These are phyloP conservation scores for Ogataea glucozyma DNA, from an alignment of 805 yeast genomes.

Conservation along the genomic window DNA sequence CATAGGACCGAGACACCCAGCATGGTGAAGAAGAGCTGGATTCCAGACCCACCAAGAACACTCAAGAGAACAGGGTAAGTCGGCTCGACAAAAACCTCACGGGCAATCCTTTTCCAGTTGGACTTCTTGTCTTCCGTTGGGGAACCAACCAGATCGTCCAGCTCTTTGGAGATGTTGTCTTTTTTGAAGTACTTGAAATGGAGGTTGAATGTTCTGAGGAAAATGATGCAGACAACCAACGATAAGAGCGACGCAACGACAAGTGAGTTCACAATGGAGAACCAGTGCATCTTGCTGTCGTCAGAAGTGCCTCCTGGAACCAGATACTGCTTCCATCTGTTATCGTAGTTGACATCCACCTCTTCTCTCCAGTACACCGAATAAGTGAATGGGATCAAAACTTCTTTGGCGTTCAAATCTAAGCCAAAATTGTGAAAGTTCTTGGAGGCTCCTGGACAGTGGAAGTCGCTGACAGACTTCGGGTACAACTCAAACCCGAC, in stretches of 20 bases:
- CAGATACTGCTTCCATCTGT: constrained; percentile 70
- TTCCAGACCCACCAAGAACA: constrained; percentile 68
- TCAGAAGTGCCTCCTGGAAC: constrained; percentile 45
- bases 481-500: constrained; percentile 93
- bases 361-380: constrained; percentile 91
- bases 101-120: constrained; percentile 56
- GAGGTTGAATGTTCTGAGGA: constrained; percentile 54
- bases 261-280: constrained; percentile 70
- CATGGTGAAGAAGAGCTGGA: constrained; percentile 67
- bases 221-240: constrained; percentile 62
- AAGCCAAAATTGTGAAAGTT: constrained; percentile 59
- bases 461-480: constrained; percentile 63
- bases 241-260: constrained; percentile 64
- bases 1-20: constrained; percentile 60
- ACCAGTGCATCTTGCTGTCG: constrained; percentile 67
- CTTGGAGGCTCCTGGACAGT: constrained; percentile 75
- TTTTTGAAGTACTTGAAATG: constrained; percentile 38
- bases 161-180: constrained; percentile 18
- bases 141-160: constrained; percentile 17
- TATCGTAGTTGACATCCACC: constrained; percentile 56
- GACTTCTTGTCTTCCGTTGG: constrained; percentile 9
- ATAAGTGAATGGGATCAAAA: constrained; percentile 72
- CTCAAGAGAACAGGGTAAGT: constrained; percentile 48
- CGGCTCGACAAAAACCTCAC: constrained; percentile 59
- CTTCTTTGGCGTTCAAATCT: constrained; percentile 41